These are phyloP conservation scores for Nannochloris sp. DNA, from an alignment of 139 green algal genomes.

Conservation along the genomic window DNA sequence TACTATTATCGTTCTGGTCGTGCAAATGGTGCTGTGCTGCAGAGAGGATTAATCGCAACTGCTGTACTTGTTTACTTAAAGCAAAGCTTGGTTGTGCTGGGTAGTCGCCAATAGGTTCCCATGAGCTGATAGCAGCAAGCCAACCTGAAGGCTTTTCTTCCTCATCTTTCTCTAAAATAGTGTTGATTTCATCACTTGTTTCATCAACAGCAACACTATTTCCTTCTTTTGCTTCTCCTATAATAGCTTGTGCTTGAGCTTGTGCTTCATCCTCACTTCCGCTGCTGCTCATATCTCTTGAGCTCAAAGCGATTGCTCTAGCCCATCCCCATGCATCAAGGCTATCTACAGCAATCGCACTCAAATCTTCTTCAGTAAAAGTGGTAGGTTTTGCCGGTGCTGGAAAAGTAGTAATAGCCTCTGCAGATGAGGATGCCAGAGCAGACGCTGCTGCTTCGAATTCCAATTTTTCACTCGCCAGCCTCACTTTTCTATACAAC, in stretches of 20 bases:
- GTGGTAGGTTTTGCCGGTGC: too few species aligned
- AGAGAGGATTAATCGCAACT: background rate
- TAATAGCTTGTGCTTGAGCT: background rate
- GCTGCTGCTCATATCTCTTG: too few species aligned
- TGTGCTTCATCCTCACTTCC: background rate
- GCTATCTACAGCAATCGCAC: too few species aligned
- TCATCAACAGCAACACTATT: too few species aligned
- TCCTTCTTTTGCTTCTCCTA: background rate
- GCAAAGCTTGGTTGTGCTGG: background rate
- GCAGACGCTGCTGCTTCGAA: too few species aligned
- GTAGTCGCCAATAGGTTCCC: background rate
- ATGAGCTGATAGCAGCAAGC: background rate
- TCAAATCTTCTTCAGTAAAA: too few species aligned
- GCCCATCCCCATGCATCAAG: background rate
- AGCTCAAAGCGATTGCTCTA: background rate
- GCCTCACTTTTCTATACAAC: background rate
- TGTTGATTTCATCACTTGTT: background rate
- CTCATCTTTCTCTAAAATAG: background rate
- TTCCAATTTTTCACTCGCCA: background rate
- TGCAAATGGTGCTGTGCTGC: too few species aligned
- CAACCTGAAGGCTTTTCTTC: background rate
- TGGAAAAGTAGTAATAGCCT: too few species aligned
- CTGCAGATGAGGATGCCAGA: background rate
- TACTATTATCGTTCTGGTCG: too few species aligned
- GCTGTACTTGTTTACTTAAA: background rate